Conservation (phyloP, 768 basidiomycete genomes). For the Cystobasidium onofrii region DNA sequence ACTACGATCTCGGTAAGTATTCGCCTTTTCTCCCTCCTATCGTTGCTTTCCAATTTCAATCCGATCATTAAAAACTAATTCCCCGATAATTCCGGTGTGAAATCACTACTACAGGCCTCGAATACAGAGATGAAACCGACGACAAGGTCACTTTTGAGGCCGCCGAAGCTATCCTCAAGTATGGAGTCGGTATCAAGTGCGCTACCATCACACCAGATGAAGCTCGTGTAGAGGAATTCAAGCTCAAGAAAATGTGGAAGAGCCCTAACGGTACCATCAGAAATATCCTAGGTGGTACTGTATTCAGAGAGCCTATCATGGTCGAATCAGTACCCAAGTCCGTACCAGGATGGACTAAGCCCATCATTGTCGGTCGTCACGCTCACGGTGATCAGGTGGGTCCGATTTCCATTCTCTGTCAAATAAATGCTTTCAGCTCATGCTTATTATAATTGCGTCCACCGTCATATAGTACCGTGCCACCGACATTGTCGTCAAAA, state of each 20-base stretch:
- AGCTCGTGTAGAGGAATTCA: constrained; percentile 89
- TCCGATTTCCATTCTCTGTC: constrained; percentile 48
- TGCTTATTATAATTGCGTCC: no score
- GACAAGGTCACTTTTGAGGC: constrained; percentile 89
- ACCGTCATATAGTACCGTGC: constrained; percentile 63
- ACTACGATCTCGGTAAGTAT: constrained; percentile 74
- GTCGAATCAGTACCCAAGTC: constrained; percentile 81
- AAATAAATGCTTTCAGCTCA: no score
- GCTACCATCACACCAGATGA: constrained; percentile 93
- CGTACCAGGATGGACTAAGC: constrained; percentile 92
- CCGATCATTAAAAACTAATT: neutral
- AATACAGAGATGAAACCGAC: constrained; percentile 88
- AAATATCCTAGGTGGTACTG: constrained; percentile 91
- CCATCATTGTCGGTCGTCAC: constrained; percentile 92
- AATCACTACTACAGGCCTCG: constrained; percentile 49
- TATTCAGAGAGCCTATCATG: constrained; percentile 97
- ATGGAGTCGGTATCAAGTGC: constrained; percentile 97
- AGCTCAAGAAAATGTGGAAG: constrained; percentile 86
- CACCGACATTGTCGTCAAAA: constrained; percentile 84
- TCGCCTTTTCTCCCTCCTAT: neutral
- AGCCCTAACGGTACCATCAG: constrained; percentile 88
- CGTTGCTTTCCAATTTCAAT: neutral
- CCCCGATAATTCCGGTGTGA: neutral
- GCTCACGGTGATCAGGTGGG: constrained; percentile 80
- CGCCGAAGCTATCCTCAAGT: constrained; percentile 84